Conservation (phyloP, 2,329 filamentous ascomycete species). For the Diaporthe ilicicola region DNA sequence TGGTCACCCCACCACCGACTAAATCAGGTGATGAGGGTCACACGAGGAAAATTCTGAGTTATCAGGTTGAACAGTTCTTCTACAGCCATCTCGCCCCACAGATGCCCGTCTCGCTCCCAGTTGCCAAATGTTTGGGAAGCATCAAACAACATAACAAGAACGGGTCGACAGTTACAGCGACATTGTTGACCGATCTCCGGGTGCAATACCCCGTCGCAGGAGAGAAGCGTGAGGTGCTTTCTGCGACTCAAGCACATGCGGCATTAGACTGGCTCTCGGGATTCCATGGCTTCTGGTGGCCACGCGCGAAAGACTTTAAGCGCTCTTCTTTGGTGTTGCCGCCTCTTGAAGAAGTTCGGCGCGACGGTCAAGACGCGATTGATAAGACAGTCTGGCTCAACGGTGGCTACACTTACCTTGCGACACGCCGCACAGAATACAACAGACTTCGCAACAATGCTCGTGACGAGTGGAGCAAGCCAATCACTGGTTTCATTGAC, state of each 20-base stretch:
- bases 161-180: slow-evolving; percentile 53
- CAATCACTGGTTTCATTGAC: slow-evolving; percentile 51
- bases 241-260: slow-evolving; percentile 55
- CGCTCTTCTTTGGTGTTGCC: slow-evolving; percentile 53
- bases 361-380: slow-evolving; percentile 20
- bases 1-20: slow-evolving; percentile 44
- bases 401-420: slow-evolving; percentile 74
- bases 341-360: slow-evolving; percentile 60
- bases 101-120: slow-evolving; percentile 52
- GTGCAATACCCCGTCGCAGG: slow-evolving; percentile 63
- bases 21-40: slow-evolving; percentile 65
- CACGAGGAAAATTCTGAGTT: slow-evolving; percentile 71
- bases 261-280: slow-evolving; percentile 69
- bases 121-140: slow-evolving; percentile 60
- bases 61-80: slow-evolving; percentile 73
- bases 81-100: slow-evolving; percentile 64
- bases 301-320: slow-evolving; percentile 40
- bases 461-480: slow-evolving; percentile 61
- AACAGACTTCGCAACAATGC: slow-evolving; percentile 47
- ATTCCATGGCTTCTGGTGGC: slow-evolving; percentile 68
- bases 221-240: slow-evolving; percentile 59
- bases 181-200: slow-evolving; percentile 65
- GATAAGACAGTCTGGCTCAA: slow-evolving; percentile 64
- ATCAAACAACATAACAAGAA: slow-evolving; percentile 43
- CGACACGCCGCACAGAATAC: slow-evolving; percentile 68